Evolutionary conservation across 352 stramenopile genomes (phyloP).

Genomic region (Phytophthora aleatoria): DNA sequence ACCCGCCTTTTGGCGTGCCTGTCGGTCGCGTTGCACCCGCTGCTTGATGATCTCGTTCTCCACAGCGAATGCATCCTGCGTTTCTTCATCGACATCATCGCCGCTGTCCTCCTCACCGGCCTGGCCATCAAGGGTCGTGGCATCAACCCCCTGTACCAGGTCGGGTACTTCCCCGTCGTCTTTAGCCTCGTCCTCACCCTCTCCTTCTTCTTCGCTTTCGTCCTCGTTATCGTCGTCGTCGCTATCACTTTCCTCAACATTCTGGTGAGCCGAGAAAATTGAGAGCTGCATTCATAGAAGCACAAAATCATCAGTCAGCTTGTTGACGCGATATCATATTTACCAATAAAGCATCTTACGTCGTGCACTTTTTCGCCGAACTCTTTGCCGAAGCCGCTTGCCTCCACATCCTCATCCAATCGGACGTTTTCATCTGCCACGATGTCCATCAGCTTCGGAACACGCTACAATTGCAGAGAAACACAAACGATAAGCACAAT

Average conservation of each 20-base stretch:
- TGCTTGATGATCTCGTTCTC: conserved; percentile 85
- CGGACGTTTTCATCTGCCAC: conserved; percentile 61
- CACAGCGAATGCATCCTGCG: conserved; percentile 46
- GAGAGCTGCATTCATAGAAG: conserved; percentile 52
- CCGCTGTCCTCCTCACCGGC: conserved; percentile 29
- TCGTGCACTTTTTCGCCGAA: conserved; percentile 74
- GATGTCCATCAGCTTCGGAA: conserved; percentile 71
- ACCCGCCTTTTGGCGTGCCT: conserved; percentile 56
- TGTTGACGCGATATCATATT: not conserved
- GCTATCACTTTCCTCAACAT: conserved; percentile 41
- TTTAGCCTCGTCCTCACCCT: conserved; percentile 23
- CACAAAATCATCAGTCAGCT: conserved; percentile 5
- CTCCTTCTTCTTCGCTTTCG: conserved; percentile 37
- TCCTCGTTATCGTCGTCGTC: conserved; percentile 56
- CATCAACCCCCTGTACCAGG: conserved; percentile 45
- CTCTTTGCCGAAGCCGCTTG: conserved; percentile 83
- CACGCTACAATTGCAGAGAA: conserved; percentile 37
- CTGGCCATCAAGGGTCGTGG: conserved; percentile 28
- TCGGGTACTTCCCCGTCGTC: conserved; percentile 40
- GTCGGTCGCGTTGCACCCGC: conserved; percentile 74
- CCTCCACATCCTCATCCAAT: conserved; percentile 74
- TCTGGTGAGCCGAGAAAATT: conserved; percentile 83
- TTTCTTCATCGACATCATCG: conserved; percentile 41
- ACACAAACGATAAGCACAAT: conserved; percentile 9
- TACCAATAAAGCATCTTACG: conserved; percentile 35